Conservation (phyloP, 371 early-diverging fungal genomes). For the Mucor irregularis region DNA sequence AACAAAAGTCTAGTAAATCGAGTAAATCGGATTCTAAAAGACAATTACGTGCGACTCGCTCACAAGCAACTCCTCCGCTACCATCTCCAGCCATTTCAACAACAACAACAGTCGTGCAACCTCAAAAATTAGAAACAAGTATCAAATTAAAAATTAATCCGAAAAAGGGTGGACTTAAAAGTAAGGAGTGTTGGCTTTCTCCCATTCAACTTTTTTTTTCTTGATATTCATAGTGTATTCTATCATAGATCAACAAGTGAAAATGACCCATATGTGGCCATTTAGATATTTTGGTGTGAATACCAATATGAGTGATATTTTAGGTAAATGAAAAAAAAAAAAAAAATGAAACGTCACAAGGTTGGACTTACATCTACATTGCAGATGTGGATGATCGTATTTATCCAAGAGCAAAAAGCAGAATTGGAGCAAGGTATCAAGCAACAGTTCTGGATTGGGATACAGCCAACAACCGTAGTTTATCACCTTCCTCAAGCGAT, state of each 20-base stretch:
- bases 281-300: slow-evolving; percentile 87
- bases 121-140: slow-evolving; percentile 2
- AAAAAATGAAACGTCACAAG: neutral
- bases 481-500: slow-evolving; percentile 7
- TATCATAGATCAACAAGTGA: slow-evolving; percentile 19
- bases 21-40: too few species aligned
- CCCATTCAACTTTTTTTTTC: neutral
- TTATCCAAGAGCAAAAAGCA: slow-evolving; percentile 78
- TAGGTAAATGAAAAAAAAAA: slow-evolving; percentile 43
- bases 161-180: neutral
- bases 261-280: slow-evolving; percentile 76
- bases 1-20: too few species aligned
- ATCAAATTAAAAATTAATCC: neutral
- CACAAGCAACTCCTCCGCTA: neutral
- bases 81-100: neutral
- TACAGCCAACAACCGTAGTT: neutral
- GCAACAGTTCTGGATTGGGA: slow-evolving; percentile 63
- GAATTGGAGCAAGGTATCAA: slow-evolving; percentile 80
- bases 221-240: too few species aligned
- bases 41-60: neutral
- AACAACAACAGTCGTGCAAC: too few species aligned
- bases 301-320: slow-evolving; percentile 65
- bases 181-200: neutral
- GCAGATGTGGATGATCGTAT: slow-evolving; percentile 73
- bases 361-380: neutral